Evolutionary conservation across 2,329 filamentous ascomycete genomes (phyloP).

Genomic region (Fusarium gaditjirri): DNA sequence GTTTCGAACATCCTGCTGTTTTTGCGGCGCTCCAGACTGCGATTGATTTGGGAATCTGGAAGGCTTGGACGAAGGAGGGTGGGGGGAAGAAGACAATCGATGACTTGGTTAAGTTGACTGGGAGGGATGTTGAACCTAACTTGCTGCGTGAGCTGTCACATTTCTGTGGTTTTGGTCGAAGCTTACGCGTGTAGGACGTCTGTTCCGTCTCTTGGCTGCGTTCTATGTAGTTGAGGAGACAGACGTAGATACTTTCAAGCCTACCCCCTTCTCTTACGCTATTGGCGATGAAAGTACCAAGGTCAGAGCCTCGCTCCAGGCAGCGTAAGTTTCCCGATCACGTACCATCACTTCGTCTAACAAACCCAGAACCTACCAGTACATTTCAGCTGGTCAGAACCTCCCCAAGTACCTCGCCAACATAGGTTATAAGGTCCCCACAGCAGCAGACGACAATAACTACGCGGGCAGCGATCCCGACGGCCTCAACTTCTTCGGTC

Average conservation of each 20-base stretch:
- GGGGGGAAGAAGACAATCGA: too few relatives aligned
- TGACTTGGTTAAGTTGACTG: too few relatives aligned
- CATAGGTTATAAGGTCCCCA: constrained; percentile 22
- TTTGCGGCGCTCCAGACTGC: too few relatives aligned
- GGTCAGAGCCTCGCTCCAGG: constrained; percentile 29
- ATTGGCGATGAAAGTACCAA: constrained; percentile 37
- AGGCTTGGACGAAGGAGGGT: too few relatives aligned
- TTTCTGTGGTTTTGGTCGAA: fast-evolving
- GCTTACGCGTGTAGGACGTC: constrained; percentile 10
- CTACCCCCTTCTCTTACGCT: constrained; percentile 20
- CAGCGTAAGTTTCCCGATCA: neutral
- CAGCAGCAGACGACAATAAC: constrained; percentile 15
- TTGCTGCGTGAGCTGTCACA: constrained; percentile 7
- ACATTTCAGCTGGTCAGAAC: constrained; percentile 27
- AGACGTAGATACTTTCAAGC: constrained; percentile 24
- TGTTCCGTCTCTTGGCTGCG: constrained; percentile 29
- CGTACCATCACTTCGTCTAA: neutral
- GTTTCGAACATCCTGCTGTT: too few relatives aligned
- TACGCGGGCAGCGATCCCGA: constrained; percentile 18
- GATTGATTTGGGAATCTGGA: too few relatives aligned
- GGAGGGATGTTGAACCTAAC: neutral
- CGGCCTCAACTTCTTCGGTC: constrained; percentile 27
- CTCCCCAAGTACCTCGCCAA: constrained; percentile 33
- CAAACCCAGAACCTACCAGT: constrained; percentile 18
- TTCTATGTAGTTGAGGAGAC: constrained; percentile 33